Evolutionary conservation across 768 basidiomycete species (phyloP).

Genomic region (Megacollybia marginata): DNA sequence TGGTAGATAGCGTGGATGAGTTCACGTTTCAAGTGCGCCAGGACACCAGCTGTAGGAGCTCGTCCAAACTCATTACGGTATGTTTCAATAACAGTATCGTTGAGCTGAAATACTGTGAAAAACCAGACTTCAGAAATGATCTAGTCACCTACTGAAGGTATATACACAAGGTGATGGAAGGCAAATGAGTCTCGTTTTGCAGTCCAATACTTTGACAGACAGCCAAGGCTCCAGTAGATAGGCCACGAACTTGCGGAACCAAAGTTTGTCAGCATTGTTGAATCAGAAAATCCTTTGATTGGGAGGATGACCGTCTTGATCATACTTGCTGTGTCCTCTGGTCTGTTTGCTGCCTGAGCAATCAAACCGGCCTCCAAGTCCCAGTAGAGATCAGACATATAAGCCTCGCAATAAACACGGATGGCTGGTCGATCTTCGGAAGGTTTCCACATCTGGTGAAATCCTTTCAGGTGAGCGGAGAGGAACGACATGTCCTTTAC

Average conservation of each 20-base stretch:
- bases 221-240: conserved; percentile 31
- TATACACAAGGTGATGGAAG: conserved; percentile 30
- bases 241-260: conserved; percentile 34
- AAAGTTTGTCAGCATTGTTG: conserved; percentile 27
- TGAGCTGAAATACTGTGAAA: conserved; percentile 14
- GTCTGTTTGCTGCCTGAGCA: too few relatives aligned
- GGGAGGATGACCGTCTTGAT: conserved; percentile 14
- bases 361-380: conserved; percentile 14
- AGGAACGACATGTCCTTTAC: conserved; percentile 6
- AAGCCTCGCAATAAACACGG: conserved; percentile 17
- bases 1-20: conserved; percentile 26
- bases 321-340: too few relatives aligned
- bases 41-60: conserved; percentile 5
- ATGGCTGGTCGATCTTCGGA: conserved; percentile 4
- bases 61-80: conserved; percentile 7
- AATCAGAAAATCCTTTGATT: conserved; percentile 27
- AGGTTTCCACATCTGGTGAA: conserved; percentile 14
- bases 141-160: conserved; percentile 30
- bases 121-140: neutral
- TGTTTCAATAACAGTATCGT: conserved; percentile 14
- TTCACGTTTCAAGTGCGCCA: conserved; percentile 27
- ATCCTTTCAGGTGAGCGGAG: conserved; percentile 17
- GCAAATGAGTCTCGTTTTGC: conserved; percentile 17
- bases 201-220: conserved; percentile 32
- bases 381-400: conserved; percentile 16